Base-by-base conservation (phyloP, 371 early-diverging fungal genomes). In the Saksenaea vasiformis region DNA sequence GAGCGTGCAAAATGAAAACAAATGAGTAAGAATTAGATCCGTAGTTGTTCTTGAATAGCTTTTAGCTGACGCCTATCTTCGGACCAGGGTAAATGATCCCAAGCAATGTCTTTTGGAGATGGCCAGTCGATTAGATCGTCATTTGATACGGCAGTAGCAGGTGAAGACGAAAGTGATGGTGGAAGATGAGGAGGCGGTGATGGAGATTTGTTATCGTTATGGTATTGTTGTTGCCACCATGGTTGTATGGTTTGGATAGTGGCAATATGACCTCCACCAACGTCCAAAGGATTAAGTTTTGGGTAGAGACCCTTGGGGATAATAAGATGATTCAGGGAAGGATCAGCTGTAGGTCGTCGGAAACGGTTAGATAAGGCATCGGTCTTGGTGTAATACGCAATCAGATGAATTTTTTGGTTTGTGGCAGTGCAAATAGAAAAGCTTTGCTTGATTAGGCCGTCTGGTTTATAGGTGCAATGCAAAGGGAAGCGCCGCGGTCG, bases 371-470 rank as follows among this genome's bases (percentile, higher is more conserved):
- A 60, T 26, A 73, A 59, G n/a, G 91, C 78, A 64, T 94, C 92
- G 14, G 85, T 85, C 55, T 88, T 87, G 41, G 86, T 84, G 64
- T 91, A 95, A 70, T 95, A 95, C 43, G 91, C 92, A 60, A 95
- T 93, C 22, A 95, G 76, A 61, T 94, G 95, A 35, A 93, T 80
- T 73, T 89, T 91, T 70, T 89, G 87, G 65, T 90, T 89, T 60
- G 88, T 82, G 31, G 82, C 73, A 0, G 93, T 93, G 53, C 89
- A 90, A 44, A 94, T 90, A 37, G 91, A 91, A 60, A 95, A 87
- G 13, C 93, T 88, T 71, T 93, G 93, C 71, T 95, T 95, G 61
- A 93, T 85, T 5, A 95, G 82, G 2, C 95, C 95, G 58, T 87
- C 78, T 38, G 86, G 83, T 65, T 91, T 92, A 67, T 89, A 84